Conservation (phyloP, 495 filamentous ascomycete genomes). For the Penicillium paradoxum region DNA sequence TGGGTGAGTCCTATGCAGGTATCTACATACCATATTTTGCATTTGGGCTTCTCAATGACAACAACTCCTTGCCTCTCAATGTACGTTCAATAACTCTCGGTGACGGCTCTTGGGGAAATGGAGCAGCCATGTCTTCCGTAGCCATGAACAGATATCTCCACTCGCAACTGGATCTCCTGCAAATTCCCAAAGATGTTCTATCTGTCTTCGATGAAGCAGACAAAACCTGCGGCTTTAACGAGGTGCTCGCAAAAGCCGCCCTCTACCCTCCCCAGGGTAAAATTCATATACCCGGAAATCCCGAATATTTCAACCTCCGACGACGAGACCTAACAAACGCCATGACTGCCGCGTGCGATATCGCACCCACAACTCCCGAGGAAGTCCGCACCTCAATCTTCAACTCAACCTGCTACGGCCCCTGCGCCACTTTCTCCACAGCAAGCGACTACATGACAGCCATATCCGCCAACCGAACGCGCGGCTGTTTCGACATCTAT, state of each 20-base stretch:
- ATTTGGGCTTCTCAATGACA: conserved; percentile 28
- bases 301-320: conserved; percentile 30
- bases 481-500: conserved; percentile 33
- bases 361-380: conserved; percentile 16
- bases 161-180: conserved; percentile 18
- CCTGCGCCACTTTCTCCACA: conserved; percentile 38
- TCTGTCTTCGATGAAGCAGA: conserved; percentile 27
- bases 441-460: conserved; percentile 28
- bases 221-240: conserved; percentile 31
- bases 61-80: conserved; percentile 25
- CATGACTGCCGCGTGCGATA: conserved; percentile 21
- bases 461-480: conserved; percentile 2
- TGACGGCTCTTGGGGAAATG: conserved; percentile 33
- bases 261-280: conserved; percentile 29
- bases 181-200: conserved; percentile 26
- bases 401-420: conserved; percentile 35
- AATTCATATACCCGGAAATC: conserved; percentile 34
- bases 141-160: conserved; percentile 25
- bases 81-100: conserved; percentile 34
- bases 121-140: conserved; percentile 29
- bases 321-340: conserved; percentile 11
- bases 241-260: conserved; percentile 23
- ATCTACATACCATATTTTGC: conserved; percentile 41
- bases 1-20: conserved; percentile 41
- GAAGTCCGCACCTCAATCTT: conserved; percentile 29